Base-by-base conservation (phyloP, 2,329 filamentous ascomycete species). In the Colletotrichum sp. region DNA sequence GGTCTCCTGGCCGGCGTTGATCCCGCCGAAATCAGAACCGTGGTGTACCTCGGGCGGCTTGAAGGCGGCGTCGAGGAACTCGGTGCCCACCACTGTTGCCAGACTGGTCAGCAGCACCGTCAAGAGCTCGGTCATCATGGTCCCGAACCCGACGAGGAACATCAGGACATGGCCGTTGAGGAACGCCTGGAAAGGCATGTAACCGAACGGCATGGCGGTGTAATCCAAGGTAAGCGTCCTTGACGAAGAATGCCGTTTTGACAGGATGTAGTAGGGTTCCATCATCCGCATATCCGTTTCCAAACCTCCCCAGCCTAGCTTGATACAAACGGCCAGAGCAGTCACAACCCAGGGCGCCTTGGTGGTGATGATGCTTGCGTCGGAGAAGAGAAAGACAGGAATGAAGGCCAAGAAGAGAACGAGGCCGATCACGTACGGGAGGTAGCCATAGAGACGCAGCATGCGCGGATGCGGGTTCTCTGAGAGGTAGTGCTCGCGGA, bases 261-360 rank as follows among this genome's bases (percentile, higher is more conserved):
- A 93, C 3, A 95, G 89, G 75, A 94, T 90, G 81, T 93, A 94
- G 80, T 94, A 95, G 3, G 94, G 94, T 82, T 95, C 93, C 83
- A 95, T 91, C 88, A 95, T 93, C 56, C 93, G 92, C 62, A 95
- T 88, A 30, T 92, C 90, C 71, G 90, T 93, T 80, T 95, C 94
- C 76, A 95, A 87, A 5, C 91, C 90, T 76, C 89, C 89, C 93
- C 93, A 95, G 61, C 89, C 86, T 27, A 95, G 87, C 82, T 94
- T 94, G 79, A 95, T 89, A 72, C 88, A 83, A 25, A 94, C 92
- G 2, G 93, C 92, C 8, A 94, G 80, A 4, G 89, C 88, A 0
- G 94, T 95, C 36, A 94, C 84, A 9, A 93, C 84, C 89, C 92
- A 94, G 0, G 93, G 91, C 3, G 91, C 88, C 77, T 89, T 90